These are phyloP conservation scores for Fusarium domesticum DNA, from an alignment of 2,329 filamentous ascomycete genomes.

Conservation along the genomic window DNA sequence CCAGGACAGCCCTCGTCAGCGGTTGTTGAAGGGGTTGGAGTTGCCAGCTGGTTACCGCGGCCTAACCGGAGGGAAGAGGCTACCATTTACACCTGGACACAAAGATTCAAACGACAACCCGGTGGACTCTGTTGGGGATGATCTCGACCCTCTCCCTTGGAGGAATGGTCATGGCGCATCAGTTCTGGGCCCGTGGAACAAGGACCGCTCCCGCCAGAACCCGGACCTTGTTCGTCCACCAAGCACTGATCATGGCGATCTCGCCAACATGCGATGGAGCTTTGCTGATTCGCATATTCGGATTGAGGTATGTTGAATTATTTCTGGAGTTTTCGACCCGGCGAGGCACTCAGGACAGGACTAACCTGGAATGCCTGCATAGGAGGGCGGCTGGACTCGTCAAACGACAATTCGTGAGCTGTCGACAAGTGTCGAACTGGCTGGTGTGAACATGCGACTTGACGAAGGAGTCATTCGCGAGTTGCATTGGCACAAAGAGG, in stretches of 20 bases:
- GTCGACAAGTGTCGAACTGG: slow-evolving; percentile 64
- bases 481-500: slow-evolving; percentile 78
- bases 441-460: slow-evolving; percentile 75
- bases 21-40: slow-evolving; percentile 48
- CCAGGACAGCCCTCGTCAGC: slow-evolving; percentile 53
- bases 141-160: slow-evolving; percentile 63
- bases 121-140: slow-evolving; percentile 57
- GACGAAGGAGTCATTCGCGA: slow-evolving; percentile 71
- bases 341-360: too few species aligned
- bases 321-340: too few species aligned
- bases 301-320: slow-evolving; percentile 50
- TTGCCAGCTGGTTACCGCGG: slow-evolving; percentile 44
- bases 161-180: slow-evolving; percentile 62
- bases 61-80: slow-evolving; percentile 29
- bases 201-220: slow-evolving; percentile 63
- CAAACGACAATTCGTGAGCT: slow-evolving; percentile 68
- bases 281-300: slow-evolving; percentile 63
- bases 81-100: slow-evolving; percentile 59
- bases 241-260: slow-evolving; percentile 67
- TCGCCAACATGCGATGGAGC: slow-evolving; percentile 71
- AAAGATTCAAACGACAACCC: slow-evolving; percentile 61
- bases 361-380: too few species aligned
- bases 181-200: slow-evolving; percentile 68
- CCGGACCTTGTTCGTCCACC: slow-evolving; percentile 71
- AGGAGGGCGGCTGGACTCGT: slow-evolving; percentile 75